phyloP scores from a whole-genome alignment of 1,139 yeast genomes.

The Casaregolazyma lundiana region DNA sequence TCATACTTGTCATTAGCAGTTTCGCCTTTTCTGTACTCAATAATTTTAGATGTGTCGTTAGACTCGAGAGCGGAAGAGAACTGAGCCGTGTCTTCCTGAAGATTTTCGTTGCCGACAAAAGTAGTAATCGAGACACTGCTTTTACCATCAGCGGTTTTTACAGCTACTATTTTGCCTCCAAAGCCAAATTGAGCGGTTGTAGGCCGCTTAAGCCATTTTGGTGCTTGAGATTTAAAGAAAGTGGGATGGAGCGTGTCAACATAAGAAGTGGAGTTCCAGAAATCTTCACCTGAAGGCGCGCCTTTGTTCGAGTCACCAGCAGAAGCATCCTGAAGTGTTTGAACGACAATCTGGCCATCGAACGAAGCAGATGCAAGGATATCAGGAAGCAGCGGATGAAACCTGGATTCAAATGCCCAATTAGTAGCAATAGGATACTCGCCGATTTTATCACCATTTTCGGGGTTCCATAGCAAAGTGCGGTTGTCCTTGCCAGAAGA shows the following conservation, averaged over 20 bases:
- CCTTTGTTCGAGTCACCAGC: conserved; percentile 19
- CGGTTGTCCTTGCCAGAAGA: conserved; percentile 92
- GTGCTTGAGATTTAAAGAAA: conserved; percentile 72
- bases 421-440: conserved; percentile 89
- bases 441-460: conserved; percentile 62
- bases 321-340: conserved; percentile 76
- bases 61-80: conserved; percentile 57
- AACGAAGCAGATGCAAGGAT: conserved; percentile 90
- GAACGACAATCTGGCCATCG: conserved; percentile 80
- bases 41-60: conserved; percentile 18
- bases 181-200: conserved; percentile 80
- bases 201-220: conserved; percentile 81
- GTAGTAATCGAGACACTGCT: conserved; percentile 48
- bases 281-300: conserved; percentile 52
- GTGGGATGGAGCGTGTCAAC: conserved; percentile 65
- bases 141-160: conserved; percentile 38
- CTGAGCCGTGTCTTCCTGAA: conserved; percentile 37
- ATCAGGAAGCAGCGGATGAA: conserved; percentile 87
- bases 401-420: conserved; percentile 87
- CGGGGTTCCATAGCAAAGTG: conserved; percentile 88
- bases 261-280: conserved; percentile 72
- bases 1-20: conserved; percentile 53
- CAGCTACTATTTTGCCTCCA: conserved; percentile 80
- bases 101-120: conserved; percentile 39
- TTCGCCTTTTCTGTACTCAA: conserved; percentile 17